Evolutionary conservation across 805 yeast species (phyloP), one percentile per base, ranked within the genome.

Genomic region (Lachancea sp.): DNA sequence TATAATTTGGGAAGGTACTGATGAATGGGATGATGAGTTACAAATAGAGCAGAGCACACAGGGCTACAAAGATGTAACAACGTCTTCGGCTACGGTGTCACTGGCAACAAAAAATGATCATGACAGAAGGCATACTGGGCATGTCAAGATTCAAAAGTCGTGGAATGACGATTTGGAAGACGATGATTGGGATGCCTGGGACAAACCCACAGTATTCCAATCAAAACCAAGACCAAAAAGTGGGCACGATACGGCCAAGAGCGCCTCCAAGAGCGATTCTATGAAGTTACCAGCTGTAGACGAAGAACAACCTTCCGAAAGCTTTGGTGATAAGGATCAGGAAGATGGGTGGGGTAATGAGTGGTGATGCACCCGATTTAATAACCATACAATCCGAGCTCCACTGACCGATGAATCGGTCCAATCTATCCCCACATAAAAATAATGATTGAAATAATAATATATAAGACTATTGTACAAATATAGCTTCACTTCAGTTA

Each of bases 331-430:
- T 13, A 43, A 45, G 5, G 31, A 25, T 8, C 45, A 31, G 12
- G 57, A 50, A 19, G 59, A 52, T 32, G 53, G 47, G 5, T 54
- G 59, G 59, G 57, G 48, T 9, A 50, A 48, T 19, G 56, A 47
- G 5, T 54, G 59, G 59, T 54, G 36, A 34, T n/a, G n/a, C n/a
- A n/a, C n/a, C n/a, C n/a, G n/a, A n/a, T n/a, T n/a, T n/a, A n/a
- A n/a, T n/a, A n/a, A n/a, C n/a, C n/a, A n/a, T n/a, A n/a, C n/a
- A n/a, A n/a, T n/a, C n/a, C n/a, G n/a, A n/a, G n/a, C n/a, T n/a
- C n/a, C n/a, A 25, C n/a, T n/a, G n/a, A n/a, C n/a, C n/a, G n/a
- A n/a, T n/a, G n/a, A n/a, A n/a, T n/a, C n/a, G n/a, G n/a, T 9
- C 8, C 30, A 13, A n/a, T 28, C n/a, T 8, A 15, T 8, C 8